Evolutionary conservation across 2,329 filamentous ascomycete species (phyloP), one percentile per base, ranked within the genome.

Genomic region (Westerdykella ornata): DNA sequence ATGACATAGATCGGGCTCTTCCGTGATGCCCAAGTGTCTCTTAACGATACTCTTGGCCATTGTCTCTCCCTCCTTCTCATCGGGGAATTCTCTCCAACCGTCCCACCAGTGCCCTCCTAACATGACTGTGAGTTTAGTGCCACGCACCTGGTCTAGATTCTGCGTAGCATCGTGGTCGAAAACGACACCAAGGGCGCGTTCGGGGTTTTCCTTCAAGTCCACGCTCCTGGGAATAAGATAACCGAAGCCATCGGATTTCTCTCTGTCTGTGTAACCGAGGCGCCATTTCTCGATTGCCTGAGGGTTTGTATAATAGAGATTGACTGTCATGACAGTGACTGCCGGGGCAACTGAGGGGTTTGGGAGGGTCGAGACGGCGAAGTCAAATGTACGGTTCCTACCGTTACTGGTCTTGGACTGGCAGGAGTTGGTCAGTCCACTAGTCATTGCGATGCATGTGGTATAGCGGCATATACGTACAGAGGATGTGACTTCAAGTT

Each of bases 31-130:
- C 4, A 97, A 72, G 57, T 97, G 89, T 15, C 88, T 76, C 47
- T 76, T 68, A 1, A 96, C 70, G 5, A 94, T 71, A 1, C 72
- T 66, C 46, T 78, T 77, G 26, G 89, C 88, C 76, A 90, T 84
- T 5, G 67, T 60, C 18, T 85, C 69, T 13, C 80, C 88, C 50
- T 85, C 75, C 12, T 81, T 72, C 46, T 81, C 74, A 38, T 76
- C 70, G 0, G 88, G 88, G 43, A 78, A 78, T 30, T 71, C 68
- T 2, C 65, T 57, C 70, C 75, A 80, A 43, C 71, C 76, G 61
- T 88, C 75, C 87, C 87, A 97, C 77, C 86, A 88, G 68, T 96
- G 88, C 1, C 92, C 92, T 44, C 92, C 92, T 42, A 98, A 72
- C 81, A 98, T 94, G 53, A 97, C 85, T 13, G 90, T 95, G 39